phyloP scores from a whole-genome alignment of 345 rosid species.

The Salix brachista region DNA sequence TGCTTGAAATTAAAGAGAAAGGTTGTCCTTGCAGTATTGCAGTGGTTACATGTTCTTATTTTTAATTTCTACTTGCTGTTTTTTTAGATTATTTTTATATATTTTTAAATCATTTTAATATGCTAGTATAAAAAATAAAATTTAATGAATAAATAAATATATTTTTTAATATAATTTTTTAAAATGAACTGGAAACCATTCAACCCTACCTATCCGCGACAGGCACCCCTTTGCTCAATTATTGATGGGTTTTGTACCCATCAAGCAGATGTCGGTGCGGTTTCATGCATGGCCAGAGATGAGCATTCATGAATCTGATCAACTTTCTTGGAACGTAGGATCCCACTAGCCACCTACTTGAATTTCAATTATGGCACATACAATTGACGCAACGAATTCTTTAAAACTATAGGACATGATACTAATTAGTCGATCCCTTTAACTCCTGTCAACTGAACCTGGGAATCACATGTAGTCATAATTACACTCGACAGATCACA shows the following conservation, averaged over 20 bases:
- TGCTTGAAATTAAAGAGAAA: background rate
- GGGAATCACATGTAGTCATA: background rate
- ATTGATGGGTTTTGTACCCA: background rate
- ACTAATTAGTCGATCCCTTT: background rate
- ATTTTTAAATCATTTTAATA: too few relatives aligned
- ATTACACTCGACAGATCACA: background rate
- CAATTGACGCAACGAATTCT: background rate
- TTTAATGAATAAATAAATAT: too few relatives aligned
- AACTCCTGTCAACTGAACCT: background rate
- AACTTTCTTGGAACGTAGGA: background rate
- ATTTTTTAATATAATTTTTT: too few relatives aligned
- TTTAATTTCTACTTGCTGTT: background rate
- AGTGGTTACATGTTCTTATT: background rate
- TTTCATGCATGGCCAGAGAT: background rate
- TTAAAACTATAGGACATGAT: background rate
- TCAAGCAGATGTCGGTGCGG: background rate
- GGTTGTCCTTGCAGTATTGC: background rate
- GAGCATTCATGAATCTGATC: background rate
- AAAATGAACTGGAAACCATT: too few relatives aligned
- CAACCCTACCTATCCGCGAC: too few relatives aligned
- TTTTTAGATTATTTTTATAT: too few relatives aligned
- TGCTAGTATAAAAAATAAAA: too few relatives aligned
- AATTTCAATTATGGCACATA: slow-evolving; percentile 1
- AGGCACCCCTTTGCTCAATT: background rate
- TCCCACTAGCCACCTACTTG: background rate